Base-by-base conservation (phyloP, 1,284 basidiomycete species). In the Marasmius tenuissimus region DNA sequence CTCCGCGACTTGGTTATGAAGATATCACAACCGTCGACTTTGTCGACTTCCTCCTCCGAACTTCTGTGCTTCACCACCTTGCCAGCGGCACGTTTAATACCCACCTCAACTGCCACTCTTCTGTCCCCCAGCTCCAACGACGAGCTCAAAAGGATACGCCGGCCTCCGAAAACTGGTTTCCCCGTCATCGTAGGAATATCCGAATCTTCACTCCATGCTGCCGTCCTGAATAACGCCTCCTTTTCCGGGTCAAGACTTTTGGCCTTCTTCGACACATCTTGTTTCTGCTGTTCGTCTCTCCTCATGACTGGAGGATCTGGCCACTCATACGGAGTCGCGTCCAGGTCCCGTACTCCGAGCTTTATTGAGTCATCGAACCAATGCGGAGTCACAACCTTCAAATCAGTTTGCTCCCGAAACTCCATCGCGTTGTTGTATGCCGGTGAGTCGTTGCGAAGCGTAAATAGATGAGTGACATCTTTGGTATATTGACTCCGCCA, bases 391-490 rank as follows among this genome's bases (percentile, higher is more conserved):
- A 94, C 70, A 18, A 92, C 77, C 62, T 82, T 84, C 67, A 92
- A 81, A 16, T 76, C 73, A 0, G 85, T 86, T 60, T 78, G 73
- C 3, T 80, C 71, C 58, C 83, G 79, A 70, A 81, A 85, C 63
- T 85, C 81, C 67, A 91, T 74, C 3, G 88, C 89, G 0, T 85
- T 86, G 27, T 79, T 75, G 70, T 89, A 91, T 71, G 88, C 89
- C 54, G 79, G 77, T 11, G 79, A 80, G 1, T 75, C 78, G 0
- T 73, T 69, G 22, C 75, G 74, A 33, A 88, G 73, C 35, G 87
- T 86, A 67, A 96, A 90, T 53, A 96, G 81, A 72, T 96, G 94
- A 1, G 94, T 96, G 42, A 94, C 89, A 65, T 96, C 94, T 61
- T 84, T 83, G 0, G 92, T 93, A 57, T 94, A 82, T 4, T 86